These are phyloP conservation scores for Patellifolia procumbens DNA, from an alignment of 179 eudicot species.

Conservation along the genomic window DNA sequence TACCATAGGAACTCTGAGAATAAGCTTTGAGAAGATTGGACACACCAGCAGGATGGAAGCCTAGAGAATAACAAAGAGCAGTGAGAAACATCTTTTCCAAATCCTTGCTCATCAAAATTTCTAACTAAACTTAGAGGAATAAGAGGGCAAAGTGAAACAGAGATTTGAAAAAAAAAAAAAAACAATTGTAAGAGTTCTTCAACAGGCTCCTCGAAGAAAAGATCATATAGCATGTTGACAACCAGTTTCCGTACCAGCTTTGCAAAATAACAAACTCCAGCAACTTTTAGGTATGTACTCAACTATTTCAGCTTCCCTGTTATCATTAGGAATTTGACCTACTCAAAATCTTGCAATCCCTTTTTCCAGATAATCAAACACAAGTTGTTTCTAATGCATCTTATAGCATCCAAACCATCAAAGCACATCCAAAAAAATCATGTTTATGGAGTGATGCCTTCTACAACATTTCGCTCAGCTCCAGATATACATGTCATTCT, in stretches of 20 bases:
- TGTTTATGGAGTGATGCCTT: neutral
- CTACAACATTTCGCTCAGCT: neutral
- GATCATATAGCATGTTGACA: neutral
- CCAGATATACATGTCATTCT: neutral
- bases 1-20: slow-evolving; percentile 39
- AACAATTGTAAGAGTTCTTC: neutral
- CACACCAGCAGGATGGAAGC: slow-evolving; percentile 39
- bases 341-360: neutral
- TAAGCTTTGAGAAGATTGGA: slow-evolving; percentile 41
- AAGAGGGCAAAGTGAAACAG: neutral
- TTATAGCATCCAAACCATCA: neutral
- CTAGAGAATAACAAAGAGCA: slow-evolving; percentile 28
- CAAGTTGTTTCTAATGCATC: neutral
- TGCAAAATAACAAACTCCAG: neutral
- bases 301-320: neutral
- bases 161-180: neutral
- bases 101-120: neutral
- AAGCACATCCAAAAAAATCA: neutral
- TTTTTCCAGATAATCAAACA: neutral
- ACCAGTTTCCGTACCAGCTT: neutral
- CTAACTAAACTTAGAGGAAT: neutral
- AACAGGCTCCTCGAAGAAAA: neutral
- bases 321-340: neutral
- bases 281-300: neutral
- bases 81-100: neutral